phyloP scores from a whole-genome alignment of 495 filamentous ascomycete species.

The Penicillium pancosmium region DNA sequence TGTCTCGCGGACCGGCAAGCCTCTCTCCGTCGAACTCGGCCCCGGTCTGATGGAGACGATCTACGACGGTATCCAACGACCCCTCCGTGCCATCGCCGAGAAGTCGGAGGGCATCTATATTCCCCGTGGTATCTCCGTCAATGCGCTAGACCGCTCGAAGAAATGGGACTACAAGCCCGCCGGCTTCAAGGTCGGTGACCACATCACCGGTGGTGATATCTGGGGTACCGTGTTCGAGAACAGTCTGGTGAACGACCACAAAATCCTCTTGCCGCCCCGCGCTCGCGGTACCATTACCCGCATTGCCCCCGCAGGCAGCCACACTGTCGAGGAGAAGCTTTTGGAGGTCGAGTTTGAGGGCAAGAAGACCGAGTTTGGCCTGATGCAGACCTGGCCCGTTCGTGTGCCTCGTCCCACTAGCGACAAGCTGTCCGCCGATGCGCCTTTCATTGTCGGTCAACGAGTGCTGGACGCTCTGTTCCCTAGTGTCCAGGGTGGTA shows the following conservation, averaged over 20 bases:
- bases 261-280: constrained; percentile 90
- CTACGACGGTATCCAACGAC: constrained; percentile 98
- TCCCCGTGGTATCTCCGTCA: constrained; percentile 88
- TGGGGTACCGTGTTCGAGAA: constrained; percentile 96
- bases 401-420: constrained; percentile 88
- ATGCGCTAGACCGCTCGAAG: constrained; percentile 82
- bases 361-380: constrained; percentile 84
- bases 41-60: constrained; percentile 98
- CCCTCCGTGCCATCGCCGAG: constrained; percentile 79
- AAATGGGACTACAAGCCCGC: constrained; percentile 94
- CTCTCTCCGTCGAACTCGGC: constrained; percentile 93
- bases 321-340: constrained; percentile 92
- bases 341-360: constrained; percentile 97
- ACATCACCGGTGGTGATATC: constrained; percentile 93
- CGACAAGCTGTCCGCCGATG: constrained; percentile 85
- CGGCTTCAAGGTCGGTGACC: constrained; percentile 88
- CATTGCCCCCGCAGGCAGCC: constrained; percentile 85
- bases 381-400: constrained; percentile 99
- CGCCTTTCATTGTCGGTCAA: constrained; percentile 94
- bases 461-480: constrained; percentile 97
- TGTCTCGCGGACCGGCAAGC: constrained; percentile 86
- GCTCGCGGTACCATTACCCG: constrained; percentile 88
- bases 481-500: constrained; percentile 95
- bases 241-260: constrained; percentile 91
- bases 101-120: constrained; percentile 90